Conservation (phyloP, 148 eudicot species). For the Euryodendron excelsum region DNA sequence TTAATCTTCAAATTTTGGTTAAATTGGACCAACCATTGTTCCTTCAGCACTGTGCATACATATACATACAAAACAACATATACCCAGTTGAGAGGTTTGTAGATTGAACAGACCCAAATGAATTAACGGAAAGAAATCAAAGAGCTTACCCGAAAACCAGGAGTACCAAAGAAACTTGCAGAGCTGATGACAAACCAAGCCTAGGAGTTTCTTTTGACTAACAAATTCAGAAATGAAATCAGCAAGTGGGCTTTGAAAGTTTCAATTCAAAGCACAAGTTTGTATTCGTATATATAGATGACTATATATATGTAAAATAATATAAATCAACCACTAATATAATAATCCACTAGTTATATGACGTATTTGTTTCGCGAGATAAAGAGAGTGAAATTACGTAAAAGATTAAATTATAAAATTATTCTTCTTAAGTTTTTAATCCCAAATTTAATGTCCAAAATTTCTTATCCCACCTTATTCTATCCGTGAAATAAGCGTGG, state of each 20-base stretch:
- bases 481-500: too few species aligned
- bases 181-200: background rate
- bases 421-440: too few species aligned
- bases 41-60: background rate
- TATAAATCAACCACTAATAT: too few species aligned
- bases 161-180: background rate
- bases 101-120: background rate
- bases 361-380: too few species aligned
- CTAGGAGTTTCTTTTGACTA: background rate
- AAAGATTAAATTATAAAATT: too few species aligned
- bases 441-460: too few species aligned
- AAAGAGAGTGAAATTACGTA: too few species aligned
- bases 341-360: too few species aligned
- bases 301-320: background rate
- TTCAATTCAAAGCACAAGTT: background rate
- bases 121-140: background rate
- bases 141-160: slow-evolving; percentile 7
- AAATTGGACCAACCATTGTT: background rate
- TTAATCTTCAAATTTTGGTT: background rate
- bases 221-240: background rate
- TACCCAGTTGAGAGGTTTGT: background rate
- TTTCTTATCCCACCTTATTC: too few species aligned
- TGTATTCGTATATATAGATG: slow-evolving; percentile 1
- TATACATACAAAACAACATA: background rate
- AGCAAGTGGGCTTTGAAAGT: background rate